Conservation (phyloP, 2,329 filamentous ascomycete genomes). For the Xylariales sp. region DNA sequence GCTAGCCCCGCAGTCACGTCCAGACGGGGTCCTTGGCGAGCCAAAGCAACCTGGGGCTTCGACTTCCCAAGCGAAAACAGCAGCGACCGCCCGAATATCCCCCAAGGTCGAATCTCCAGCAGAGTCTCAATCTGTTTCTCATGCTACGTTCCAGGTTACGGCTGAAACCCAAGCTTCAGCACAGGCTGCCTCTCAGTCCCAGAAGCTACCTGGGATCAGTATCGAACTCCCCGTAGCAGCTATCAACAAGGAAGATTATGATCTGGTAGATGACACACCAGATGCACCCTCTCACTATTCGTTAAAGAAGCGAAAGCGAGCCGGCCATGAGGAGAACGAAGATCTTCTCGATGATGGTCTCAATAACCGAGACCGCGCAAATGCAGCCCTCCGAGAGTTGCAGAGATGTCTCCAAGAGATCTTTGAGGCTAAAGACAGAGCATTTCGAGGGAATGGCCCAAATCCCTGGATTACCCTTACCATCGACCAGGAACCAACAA, state of each 20-base stretch:
- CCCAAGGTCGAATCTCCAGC: background rate
- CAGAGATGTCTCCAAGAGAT: slow-evolving; percentile 66
- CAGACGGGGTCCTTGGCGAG: background rate
- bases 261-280: slow-evolving; percentile 40
- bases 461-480: slow-evolving; percentile 50
- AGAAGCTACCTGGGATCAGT: slow-evolving; percentile 29
- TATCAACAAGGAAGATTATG: slow-evolving; percentile 50
- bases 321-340: slow-evolving; percentile 46
- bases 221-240: slow-evolving; percentile 41
- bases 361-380: slow-evolving; percentile 77
- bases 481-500: slow-evolving; percentile 57
- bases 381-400: slow-evolving; percentile 67
- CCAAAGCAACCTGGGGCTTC: background rate
- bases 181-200: background rate
- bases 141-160: background rate
- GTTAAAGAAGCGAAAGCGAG: slow-evolving; percentile 48
- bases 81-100: background rate
- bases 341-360: slow-evolving; percentile 57
- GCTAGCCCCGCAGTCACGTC: background rate
- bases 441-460: slow-evolving; percentile 50
- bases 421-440: slow-evolving; percentile 70
- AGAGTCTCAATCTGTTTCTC: background rate
- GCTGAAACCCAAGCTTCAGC: slow-evolving; percentile 9
- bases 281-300: slow-evolving; percentile 46
- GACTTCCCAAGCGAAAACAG: background rate